A percentile compares a stretch with the other conserved stretches of the same genome.
phyloP scores from a whole-genome alignment of 371 early-diverging fungal genomes.

The Circinella umbellata region DNA sequence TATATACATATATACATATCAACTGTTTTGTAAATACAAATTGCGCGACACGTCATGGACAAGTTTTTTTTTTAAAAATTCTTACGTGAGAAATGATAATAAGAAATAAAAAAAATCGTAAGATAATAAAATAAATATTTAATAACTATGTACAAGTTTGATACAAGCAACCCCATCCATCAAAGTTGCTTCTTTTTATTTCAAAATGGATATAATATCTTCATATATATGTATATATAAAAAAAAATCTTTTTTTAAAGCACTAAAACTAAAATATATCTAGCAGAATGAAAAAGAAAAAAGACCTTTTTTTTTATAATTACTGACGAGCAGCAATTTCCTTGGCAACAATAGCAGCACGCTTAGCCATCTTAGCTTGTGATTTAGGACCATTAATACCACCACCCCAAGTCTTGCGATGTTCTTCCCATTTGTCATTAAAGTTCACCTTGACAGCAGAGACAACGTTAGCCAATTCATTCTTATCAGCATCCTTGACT shows the following conservation, averaged over 20 bases:
- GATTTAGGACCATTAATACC: slow-evolving; percentile 96
- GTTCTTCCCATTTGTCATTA: slow-evolving; percentile 91
- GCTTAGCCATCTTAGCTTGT: slow-evolving; percentile 81
- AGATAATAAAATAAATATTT: no score
- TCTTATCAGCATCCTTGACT: slow-evolving; percentile 96
- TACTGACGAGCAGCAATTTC: slow-evolving; percentile 63
- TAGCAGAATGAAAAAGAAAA: no score
- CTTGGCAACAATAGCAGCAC: slow-evolving; percentile 75
- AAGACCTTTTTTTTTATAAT: no score
- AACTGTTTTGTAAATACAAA: no score
- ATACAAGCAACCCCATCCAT: slow-evolving; percentile 1
- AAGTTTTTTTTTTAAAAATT: no score
- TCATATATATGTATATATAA: no score
- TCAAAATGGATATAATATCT: slow-evolving; percentile 1
- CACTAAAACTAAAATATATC: no score
- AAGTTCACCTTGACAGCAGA: slow-evolving; percentile 93
- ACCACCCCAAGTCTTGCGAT: slow-evolving; percentile 95
- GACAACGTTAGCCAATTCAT: slow-evolving; percentile 86
- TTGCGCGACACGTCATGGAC: no score
- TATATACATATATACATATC: background rate
- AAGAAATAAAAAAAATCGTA: no score
- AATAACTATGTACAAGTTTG: slow-evolving; percentile 9
- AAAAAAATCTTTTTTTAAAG: no score
- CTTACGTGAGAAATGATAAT: no score
- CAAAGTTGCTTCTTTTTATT: slow-evolving; percentile 1